Percentiles rank a stretch among this genome's conserved stretches.
Evolutionary conservation across 371 early-diverging fungal species (phyloP).

Genomic region (Lichtheimia ramosa): DNA sequence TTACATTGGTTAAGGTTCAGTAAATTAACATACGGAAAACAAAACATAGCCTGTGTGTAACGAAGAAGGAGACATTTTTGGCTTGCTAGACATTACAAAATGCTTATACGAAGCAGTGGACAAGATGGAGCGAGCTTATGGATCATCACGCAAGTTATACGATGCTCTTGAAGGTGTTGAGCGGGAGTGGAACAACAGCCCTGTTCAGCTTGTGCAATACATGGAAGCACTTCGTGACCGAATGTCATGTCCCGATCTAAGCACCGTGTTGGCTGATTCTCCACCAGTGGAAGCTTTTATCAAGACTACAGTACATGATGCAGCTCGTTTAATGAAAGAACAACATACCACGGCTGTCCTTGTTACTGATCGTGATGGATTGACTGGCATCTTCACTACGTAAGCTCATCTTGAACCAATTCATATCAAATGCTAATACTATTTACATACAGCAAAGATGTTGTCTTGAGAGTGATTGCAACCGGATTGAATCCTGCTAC

Average conservation of each 20-base stretch:
- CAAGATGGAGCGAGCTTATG: conserved; percentile 87
- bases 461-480: conserved; percentile 91
- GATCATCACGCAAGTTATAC: conserved; percentile 75
- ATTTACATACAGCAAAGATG: conserved; percentile 59
- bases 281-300: conserved; percentile 70
- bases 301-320: conserved; percentile 81
- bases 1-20: conserved; percentile 7
- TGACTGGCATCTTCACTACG: conserved; percentile 91
- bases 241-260: conserved; percentile 82
- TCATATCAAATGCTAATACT: background rate
- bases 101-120: conserved; percentile 91
- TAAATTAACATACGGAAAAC: background rate
- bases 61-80: conserved; percentile 86
- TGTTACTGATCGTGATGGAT: conserved; percentile 76
- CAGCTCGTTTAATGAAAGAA: conserved; percentile 84
- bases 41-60: conserved; percentile 65
- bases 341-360: conserved; percentile 84
- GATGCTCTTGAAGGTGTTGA: conserved; percentile 90
- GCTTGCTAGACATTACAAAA: conserved; percentile 91
- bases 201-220: conserved; percentile 24
- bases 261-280: conserved; percentile 67
- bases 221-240: conserved; percentile 57
- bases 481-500: conserved; percentile 82
- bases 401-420: conserved; percentile 3
- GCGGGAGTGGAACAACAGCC: conserved; percentile 64